These are phyloP conservation scores for Asterophora lycoperdoides DNA, from an alignment of 768 basidiomycete species.

Conservation along the genomic window DNA sequence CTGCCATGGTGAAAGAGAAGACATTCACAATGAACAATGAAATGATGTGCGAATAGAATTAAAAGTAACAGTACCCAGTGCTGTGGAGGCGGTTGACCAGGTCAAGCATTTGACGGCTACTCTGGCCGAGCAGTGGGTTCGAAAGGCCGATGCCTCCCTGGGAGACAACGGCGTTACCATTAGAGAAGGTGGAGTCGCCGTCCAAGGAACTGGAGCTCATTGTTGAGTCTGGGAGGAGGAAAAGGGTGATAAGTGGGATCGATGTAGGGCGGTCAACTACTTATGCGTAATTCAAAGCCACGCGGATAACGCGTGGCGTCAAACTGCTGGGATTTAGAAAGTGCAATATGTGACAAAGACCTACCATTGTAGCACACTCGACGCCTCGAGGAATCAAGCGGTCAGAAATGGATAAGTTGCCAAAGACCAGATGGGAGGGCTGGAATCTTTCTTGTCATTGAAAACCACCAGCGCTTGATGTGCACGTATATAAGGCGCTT, in stretches of 20 bases:
- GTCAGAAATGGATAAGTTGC: no score
- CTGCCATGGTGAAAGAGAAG: no score
- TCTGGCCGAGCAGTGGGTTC: constrained; percentile 30
- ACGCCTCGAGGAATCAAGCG: no score
- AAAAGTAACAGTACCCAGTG: constrained; percentile 40
- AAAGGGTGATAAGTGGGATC: background rate
- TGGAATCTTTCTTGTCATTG: no score
- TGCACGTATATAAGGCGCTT: no score
- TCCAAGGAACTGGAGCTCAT: background rate
- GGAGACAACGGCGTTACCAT: background rate
- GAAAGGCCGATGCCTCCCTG: constrained; percentile 42
- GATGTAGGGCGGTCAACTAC: background rate
- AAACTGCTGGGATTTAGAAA: background rate
- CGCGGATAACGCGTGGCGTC: background rate
- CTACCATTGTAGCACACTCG: no score
- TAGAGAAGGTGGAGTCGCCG: background rate
- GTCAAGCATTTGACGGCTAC: constrained; percentile 47
- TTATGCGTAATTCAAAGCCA: background rate
- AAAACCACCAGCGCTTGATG: no score
- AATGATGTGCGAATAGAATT: background rate
- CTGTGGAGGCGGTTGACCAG: constrained; percentile 49
- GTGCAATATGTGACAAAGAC: no score
- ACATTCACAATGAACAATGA: no score
- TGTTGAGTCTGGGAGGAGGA: background rate
- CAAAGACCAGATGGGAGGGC: no score